Evolutionary conservation across 2,329 filamentous ascomycete genomes (phyloP), one percentile per base, ranked within the genome.

Genomic region (Blastomyces silverae): DNA sequence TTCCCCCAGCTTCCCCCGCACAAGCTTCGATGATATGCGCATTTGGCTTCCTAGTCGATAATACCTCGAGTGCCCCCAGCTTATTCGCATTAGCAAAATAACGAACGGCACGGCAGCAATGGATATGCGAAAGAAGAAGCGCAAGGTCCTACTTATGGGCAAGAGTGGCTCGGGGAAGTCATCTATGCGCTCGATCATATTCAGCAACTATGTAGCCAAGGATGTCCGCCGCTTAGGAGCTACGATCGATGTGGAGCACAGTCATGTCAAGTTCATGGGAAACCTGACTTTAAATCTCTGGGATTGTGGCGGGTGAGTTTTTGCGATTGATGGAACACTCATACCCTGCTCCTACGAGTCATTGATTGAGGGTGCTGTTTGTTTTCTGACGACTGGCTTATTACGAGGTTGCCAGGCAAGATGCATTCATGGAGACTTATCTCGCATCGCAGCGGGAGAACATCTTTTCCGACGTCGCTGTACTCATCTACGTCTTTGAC

Each of bases 401-500:
- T 56, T 42, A 31, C 57, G 44, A 22, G 55, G 60, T n/a, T 62
- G 20, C 74, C 34, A 89, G 93, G 66, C 94, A 99, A 81, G 94
- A 97, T 78, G 93, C 93, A 48, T 99, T 99, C 75, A 96, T 96
- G 83, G 94, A 97, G 75, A 97, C 96, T 77, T 99, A 97, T 80
- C 88, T 99, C 67, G 92, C 90, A 20, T 91, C 95, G 73, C 94
- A 97, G 79, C 90, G 94, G 66, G 88, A 91, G 64, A 94, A 97
- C 79, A 93, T 99, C 77, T 99, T 99, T 80, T 91, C 89, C 73
- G 93, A 94, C 75, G 94, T 97, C 67, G 93, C 92, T 61, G 94
- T 97, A 62, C 85, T 99, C 65, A 97, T 99, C 78, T 99, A 99
- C 81, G 94, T 99, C 77, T 99, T 99, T 79, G 94, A 99, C 76